These are phyloP conservation scores for Colletotrichum graminicola DNA, from an alignment of 2,329 filamentous ascomycete species.

Conservation along the genomic window DNA sequence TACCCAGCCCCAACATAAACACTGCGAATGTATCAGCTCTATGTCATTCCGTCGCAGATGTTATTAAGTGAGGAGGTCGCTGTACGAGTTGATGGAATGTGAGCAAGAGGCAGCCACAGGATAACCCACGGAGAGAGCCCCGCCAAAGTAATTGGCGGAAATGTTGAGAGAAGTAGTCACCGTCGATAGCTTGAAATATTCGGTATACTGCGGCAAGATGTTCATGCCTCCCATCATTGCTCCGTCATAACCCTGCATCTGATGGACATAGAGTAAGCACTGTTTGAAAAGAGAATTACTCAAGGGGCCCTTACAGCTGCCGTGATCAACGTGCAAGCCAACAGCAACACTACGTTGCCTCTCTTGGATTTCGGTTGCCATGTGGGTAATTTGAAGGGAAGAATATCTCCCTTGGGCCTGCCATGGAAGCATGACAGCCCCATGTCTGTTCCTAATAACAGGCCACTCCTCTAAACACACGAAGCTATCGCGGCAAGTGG, in stretches of 20 bases:
- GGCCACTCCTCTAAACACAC: too few species aligned
- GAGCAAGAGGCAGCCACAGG: neutral
- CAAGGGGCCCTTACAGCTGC: neutral
- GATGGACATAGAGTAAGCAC: neutral
- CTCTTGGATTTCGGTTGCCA: slow-evolving; percentile 24
- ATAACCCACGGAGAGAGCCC: slow-evolving; percentile 15
- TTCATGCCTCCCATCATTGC: slow-evolving; percentile 32
- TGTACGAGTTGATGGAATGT: too few species aligned
- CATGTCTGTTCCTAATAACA: neutral
- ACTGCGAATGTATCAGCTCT: slow-evolving; percentile 1
- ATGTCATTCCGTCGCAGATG: neutral
- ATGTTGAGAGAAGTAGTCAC: slow-evolving; percentile 23
- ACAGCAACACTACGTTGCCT: slow-evolving; percentile 6
- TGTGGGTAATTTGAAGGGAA: slow-evolving; percentile 19
- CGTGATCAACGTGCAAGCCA: slow-evolving; percentile 6
- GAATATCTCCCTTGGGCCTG: neutral
- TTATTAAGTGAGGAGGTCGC: accelerated
- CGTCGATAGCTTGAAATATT: slow-evolving; percentile 18
- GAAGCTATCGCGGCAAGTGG: neutral
- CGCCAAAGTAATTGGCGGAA: slow-evolving; percentile 18
- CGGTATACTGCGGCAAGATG: slow-evolving; percentile 22
- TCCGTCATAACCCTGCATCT: slow-evolving; percentile 28
- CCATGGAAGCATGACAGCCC: neutral
- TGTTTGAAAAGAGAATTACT: accelerated
- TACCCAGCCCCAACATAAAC: slow-evolving; percentile 16